These are phyloP conservation scores for Tephrocybe sp. DNA, from an alignment of 768 basidiomycete genomes.

Conservation along the genomic window DNA sequence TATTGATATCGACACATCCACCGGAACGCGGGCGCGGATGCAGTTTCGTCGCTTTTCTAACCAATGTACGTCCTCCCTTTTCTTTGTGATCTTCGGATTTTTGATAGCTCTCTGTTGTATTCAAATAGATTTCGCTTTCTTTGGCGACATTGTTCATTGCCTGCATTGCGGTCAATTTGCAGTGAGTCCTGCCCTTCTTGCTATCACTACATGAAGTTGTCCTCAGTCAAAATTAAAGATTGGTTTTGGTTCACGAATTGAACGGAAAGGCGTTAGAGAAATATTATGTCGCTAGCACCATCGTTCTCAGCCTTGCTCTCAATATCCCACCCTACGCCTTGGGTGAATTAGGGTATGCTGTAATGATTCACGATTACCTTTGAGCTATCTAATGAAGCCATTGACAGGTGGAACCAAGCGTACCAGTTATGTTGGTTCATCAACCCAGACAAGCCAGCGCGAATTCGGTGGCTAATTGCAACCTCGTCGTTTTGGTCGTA, in stretches of 20 bases:
- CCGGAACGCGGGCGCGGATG: conserved; percentile 13
- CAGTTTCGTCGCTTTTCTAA: conserved; percentile 19
- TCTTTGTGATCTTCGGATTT: neutral
- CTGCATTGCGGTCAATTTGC: conserved; percentile 25
- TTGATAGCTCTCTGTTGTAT: neutral
- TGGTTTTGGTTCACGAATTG: conserved; percentile 23
- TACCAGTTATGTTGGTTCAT: conserved; percentile 22
- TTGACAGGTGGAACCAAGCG: conserved; percentile 17
- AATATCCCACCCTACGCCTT: conserved; percentile 20
- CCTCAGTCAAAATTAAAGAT: conserved; percentile 5
- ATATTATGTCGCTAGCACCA: conserved; percentile 21
- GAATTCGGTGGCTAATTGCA: conserved; percentile 23
- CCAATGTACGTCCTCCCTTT: conserved; percentile 16
- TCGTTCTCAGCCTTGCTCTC: conserved; percentile 14
- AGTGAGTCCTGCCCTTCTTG: conserved; percentile 12
- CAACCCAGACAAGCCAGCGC: conserved; percentile 10
- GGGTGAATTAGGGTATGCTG: conserved; percentile 22
- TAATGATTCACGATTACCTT: too few species aligned
- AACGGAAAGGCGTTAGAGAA: conserved; percentile 27
- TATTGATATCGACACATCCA: conserved; percentile 11
- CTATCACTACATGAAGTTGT: neutral
- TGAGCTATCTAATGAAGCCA: neutral
- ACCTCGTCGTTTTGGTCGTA: conserved; percentile 25
- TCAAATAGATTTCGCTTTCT: neutral
- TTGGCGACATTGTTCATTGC: conserved; percentile 24